phyloP scores from a whole-genome alignment of 331 rosid genomes.

The Malus hybrid region DNA sequence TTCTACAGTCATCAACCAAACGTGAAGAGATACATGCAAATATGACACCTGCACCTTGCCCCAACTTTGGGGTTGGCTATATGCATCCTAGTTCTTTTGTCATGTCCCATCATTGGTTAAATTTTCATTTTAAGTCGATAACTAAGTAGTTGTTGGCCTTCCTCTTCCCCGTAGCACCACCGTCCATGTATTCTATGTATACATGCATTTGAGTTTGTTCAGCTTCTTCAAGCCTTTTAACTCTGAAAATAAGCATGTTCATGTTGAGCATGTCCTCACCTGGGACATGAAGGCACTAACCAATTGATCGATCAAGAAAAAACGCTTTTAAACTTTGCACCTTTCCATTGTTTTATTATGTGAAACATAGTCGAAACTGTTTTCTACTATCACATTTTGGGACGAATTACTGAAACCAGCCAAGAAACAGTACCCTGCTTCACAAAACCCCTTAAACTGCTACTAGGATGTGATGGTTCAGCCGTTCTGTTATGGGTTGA shows the following conservation, averaged over 20 bases:
- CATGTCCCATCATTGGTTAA: background rate
- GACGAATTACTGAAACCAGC: background rate
- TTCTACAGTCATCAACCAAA: background rate
- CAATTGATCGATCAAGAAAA: too few relatives aligned
- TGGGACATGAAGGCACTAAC: background rate
- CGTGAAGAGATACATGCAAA: background rate
- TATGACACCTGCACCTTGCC: background rate
- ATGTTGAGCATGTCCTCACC: background rate
- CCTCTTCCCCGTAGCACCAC: background rate
- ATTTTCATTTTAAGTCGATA: background rate
- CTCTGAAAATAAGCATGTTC: background rate
- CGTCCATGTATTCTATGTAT: background rate
- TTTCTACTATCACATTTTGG: background rate
- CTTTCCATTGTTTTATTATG: background rate
- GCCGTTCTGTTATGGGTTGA: background rate
- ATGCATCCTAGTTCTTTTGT: background rate
- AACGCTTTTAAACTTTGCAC: background rate
- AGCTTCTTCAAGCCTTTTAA: background rate
- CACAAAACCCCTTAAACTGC: background rate
- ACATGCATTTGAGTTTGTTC: background rate
- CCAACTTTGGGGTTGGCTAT: background rate
- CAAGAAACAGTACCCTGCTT: too few relatives aligned
- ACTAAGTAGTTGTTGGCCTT: background rate
- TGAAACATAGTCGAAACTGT: background rate
- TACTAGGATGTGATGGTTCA: background rate